Base-by-base conservation (phyloP, 257 asterid species). In the Echium plantagineum region DNA sequence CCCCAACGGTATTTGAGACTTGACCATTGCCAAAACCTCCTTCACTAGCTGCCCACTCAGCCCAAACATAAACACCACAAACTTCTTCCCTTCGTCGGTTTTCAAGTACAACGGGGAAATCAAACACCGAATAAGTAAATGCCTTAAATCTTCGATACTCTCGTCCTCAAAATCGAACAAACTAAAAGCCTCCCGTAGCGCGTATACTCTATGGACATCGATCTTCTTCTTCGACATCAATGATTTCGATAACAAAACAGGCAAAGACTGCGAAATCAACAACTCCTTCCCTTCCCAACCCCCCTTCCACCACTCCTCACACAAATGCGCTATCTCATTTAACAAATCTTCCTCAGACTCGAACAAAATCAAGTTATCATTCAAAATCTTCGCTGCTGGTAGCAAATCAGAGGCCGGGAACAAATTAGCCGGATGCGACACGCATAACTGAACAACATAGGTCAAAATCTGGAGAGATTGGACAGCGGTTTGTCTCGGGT, bases 301-400 rank as follows among this genome's bases (percentile, higher is more conserved):
- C 65, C 79, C 69, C 70, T 93, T 85, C 98, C 98, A 93, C 98
- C 98, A 93, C 60, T 84, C 97, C 60, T 93, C 98, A 52, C 98
- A 93, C 31, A 93, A 74, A 68, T 63, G 67, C 48, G 95, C 83
- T 54, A 89, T 78, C 76, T 84, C 97, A 28, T 79, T 75, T 64
- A 86, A 70, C 90, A 93, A 74, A 17, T 42, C 68, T 20, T 80
- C 64, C 57, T 89, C 85, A 2, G 82, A 71, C 76, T 93, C 98
- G 49, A 93, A 86, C 56, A 84, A 51, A 68, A 84, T 70, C 66
- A 93, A 70, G 78, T 76, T 86, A 73, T 89, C 90, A 63, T 93
- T 97, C 69, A 93, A 70, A 32, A 74, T 87, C 65, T 71, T 73
- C 58, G 63, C 94, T 20, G 82, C 72, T 2, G 90, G 82, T 68